Conservation (phyloP, 495 filamentous ascomycete genomes). For the Penicilliopsis zonata region DNA sequence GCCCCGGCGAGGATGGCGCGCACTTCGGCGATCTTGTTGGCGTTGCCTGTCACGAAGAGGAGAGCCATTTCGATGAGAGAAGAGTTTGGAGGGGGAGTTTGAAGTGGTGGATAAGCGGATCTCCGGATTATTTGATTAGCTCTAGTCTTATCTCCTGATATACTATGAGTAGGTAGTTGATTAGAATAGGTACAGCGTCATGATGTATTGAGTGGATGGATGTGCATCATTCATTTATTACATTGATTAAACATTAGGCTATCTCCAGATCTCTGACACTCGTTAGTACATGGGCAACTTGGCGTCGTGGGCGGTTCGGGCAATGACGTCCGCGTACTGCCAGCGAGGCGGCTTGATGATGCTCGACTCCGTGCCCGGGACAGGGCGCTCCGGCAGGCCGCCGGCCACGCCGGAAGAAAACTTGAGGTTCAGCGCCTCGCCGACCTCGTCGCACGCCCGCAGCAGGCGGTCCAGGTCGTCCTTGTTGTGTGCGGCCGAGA, state of each 20-base stretch:
- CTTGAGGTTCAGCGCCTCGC: conserved; percentile 72
- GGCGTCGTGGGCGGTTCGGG: conserved; percentile 19
- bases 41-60: too few species aligned
- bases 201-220: too few species aligned
- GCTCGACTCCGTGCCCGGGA: conserved; percentile 33
- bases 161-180: too few species aligned
- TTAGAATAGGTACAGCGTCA: too few species aligned
- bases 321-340: conserved; percentile 21
- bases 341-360: conserved; percentile 19
- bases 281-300: conserved; percentile 21
- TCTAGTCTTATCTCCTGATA: too few species aligned
- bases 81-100: too few species aligned
- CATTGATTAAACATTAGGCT: not conserved
- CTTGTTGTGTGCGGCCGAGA: conserved; percentile 84
- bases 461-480: conserved; percentile 79
- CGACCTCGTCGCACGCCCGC: conserved; percentile 71
- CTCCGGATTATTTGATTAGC: too few species aligned
- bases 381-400: conserved; percentile 50
- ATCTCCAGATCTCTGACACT: not conserved
- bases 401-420: conserved; percentile 80
- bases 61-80: too few species aligned
- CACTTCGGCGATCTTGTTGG: too few species aligned
- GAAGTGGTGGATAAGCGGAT: too few species aligned
- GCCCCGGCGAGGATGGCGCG: too few species aligned
- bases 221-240: not conserved